Evolutionary conservation across 345 rosid species (phyloP).

Genomic region (Eucalyptus curtisii): DNA sequence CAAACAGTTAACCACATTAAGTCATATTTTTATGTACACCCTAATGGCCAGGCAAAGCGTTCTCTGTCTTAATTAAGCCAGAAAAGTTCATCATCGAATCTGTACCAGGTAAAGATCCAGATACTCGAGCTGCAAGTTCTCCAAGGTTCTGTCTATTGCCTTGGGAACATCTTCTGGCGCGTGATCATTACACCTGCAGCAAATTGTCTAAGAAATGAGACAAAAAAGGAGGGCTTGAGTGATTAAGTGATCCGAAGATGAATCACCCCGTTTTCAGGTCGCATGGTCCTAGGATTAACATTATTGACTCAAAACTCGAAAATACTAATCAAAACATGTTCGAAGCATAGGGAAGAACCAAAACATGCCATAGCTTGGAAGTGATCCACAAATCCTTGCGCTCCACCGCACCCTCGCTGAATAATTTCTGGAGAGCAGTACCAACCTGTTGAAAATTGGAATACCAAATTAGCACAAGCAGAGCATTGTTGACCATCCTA

Average conservation of each 20-base stretch:
- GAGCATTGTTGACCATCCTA: not conserved
- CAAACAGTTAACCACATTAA: not conserved
- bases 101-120: slow-evolving; percentile 76
- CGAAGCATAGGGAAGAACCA: not conserved
- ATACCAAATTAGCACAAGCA: not conserved
- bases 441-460: slow-evolving; percentile 42
- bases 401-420: slow-evolving; percentile 64
- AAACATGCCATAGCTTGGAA: slow-evolving; percentile 61
- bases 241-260: not conserved
- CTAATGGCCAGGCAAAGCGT: not conserved
- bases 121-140: slow-evolving; percentile 57
- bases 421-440: slow-evolving; percentile 41
- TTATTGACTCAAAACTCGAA: not conserved
- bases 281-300: not conserved
- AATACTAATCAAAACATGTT: not conserved
- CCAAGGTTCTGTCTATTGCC: slow-evolving; percentile 51
- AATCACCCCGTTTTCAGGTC: not conserved
- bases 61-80: not conserved
- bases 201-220: not conserved
- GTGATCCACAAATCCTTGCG: slow-evolving; percentile 67
- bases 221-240: not conserved
- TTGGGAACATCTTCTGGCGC: slow-evolving; percentile 53
- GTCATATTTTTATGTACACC: not conserved
- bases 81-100: not conserved
- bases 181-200: slow-evolving; percentile 40